Conservation (phyloP, 768 basidiomycete species). For the Chalciporus sphaerocephalus region DNA sequence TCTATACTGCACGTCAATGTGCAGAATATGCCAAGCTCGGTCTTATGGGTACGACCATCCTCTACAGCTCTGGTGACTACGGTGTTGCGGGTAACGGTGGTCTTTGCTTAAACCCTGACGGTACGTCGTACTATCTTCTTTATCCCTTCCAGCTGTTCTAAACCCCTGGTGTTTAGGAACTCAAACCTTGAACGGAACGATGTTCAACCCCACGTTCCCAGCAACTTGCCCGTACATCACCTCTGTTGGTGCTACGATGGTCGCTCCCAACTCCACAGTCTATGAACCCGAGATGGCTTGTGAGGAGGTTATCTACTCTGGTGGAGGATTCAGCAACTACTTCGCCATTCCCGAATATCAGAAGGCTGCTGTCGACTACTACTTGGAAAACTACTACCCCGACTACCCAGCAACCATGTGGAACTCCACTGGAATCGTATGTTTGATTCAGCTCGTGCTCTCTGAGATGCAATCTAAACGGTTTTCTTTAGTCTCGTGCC, state of each 20-base stretch:
- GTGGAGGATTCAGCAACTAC: constrained; percentile 38
- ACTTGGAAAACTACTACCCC: constrained; percentile 29
- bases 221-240: constrained; percentile 44
- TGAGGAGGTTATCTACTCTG: constrained; percentile 24
- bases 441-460: constrained; percentile 16
- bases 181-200: constrained; percentile 20
- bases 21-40: constrained; percentile 45
- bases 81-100: constrained; percentile 38
- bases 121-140: constrained; percentile 7
- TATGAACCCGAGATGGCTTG: constrained; percentile 29
- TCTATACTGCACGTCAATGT: constrained; percentile 40
- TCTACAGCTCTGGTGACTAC: constrained; percentile 43
- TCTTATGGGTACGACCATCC: constrained; percentile 37
- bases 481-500: constrained; percentile 30
- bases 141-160: neutral
- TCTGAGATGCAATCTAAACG: constrained; percentile 29
- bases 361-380: constrained; percentile 29
- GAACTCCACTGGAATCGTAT: constrained; percentile 26
- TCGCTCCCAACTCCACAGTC: constrained; percentile 34
- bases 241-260: constrained; percentile 45
- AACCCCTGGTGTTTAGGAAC: constrained; percentile 19
- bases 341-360: constrained; percentile 42
- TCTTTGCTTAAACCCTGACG: constrained; percentile 31
- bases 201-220: constrained; percentile 44
- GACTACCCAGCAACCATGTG: constrained; percentile 20